Evolutionary conservation across 179 eudicot genomes (phyloP).

Genomic region (Spergularia azorica): DNA sequence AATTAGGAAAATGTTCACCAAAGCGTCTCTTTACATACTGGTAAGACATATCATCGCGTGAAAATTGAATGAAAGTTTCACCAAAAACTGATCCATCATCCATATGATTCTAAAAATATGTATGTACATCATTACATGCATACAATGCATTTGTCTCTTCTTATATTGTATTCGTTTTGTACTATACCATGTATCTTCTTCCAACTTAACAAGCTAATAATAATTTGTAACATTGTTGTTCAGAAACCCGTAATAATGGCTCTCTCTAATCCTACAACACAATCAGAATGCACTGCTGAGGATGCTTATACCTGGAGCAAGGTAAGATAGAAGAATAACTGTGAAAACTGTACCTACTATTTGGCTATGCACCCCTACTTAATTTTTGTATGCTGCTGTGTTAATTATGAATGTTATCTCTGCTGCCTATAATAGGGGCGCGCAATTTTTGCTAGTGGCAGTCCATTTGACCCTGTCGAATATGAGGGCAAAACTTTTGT

Average conservation of each 20-base stretch:
- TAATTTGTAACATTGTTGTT: slow-evolving; percentile 11
- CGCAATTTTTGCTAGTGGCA: slow-evolving; percentile 94
- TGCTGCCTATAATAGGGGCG: slow-evolving; percentile 56
- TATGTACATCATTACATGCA: too few relatives aligned
- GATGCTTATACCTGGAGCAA: slow-evolving; percentile 78
- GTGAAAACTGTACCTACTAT: not conserved
- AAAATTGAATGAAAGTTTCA: too few relatives aligned
- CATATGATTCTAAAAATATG: too few relatives aligned
- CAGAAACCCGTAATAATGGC: slow-evolving; percentile 87
- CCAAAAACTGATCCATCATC: too few relatives aligned
- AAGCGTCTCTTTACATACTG: too few relatives aligned
- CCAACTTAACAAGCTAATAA: slow-evolving; percentile 1
- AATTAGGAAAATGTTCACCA: too few relatives aligned
- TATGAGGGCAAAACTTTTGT: slow-evolving; percentile 62
- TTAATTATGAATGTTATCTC: slow-evolving; percentile 8
- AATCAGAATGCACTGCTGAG: slow-evolving; percentile 89
- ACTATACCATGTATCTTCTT: not conserved
- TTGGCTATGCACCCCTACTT: not conserved
- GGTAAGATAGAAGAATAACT: slow-evolving; percentile 36
- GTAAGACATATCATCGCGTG: too few relatives aligned
- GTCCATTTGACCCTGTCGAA: slow-evolving; percentile 86
- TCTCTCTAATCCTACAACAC: slow-evolving; percentile 84
- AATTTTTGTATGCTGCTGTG: not conserved
- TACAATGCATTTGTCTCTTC: not conserved
- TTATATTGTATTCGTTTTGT: not conserved